Evolutionary conservation across 2,329 filamentous ascomycete species (phyloP).

Genomic region (Lasiodiplodia gonubiensis): DNA sequence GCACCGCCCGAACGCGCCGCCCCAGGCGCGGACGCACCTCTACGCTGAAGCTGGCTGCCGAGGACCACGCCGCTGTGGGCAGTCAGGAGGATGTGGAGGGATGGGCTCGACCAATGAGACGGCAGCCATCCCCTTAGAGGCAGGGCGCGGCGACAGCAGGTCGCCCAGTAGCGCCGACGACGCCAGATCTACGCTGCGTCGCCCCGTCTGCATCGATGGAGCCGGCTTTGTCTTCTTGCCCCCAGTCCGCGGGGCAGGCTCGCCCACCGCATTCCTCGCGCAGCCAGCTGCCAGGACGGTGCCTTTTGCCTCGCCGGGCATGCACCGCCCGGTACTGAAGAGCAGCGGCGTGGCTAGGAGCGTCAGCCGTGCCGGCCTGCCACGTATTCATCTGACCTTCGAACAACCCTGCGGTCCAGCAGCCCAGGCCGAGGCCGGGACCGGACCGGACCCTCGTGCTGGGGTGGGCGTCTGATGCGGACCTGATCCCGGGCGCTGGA

Average conservation of each 20-base stretch:
- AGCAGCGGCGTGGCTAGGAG: constrained; percentile 25
- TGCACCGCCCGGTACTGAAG: constrained; percentile 6
- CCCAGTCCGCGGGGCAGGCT: constrained; percentile 1
- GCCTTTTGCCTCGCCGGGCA: constrained; percentile 10
- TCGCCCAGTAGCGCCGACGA: constrained; percentile 9
- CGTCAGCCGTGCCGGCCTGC: constrained; percentile 22
- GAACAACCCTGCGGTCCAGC: constrained; percentile 16
- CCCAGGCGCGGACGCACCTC: background rate
- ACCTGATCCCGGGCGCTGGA: constrained; percentile 15
- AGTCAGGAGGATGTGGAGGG: constrained; percentile 9
- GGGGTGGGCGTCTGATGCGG: constrained; percentile 1
- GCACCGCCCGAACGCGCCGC: background rate
- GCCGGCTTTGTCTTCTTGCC: background rate
- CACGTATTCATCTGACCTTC: constrained; percentile 24
- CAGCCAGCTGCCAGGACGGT: constrained; percentile 4
- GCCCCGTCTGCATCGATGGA: background rate
- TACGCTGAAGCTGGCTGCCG: constrained; percentile 1
- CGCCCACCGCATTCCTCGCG: constrained; percentile 25
- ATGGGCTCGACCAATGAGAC: constrained; percentile 27
- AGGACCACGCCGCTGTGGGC: background rate
- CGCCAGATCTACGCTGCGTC: constrained; percentile 14
- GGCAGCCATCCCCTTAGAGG: constrained; percentile 13
- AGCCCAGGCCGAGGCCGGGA: constrained; percentile 15
- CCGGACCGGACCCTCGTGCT: constrained; percentile 23
- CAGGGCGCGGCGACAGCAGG: constrained; percentile 18